Percentiles rank a stretch among this genome's conserved stretches.
Conservation (phyloP, 306 rosid genomes). For the barrel medic (Medicago truncatula) region DNA sequence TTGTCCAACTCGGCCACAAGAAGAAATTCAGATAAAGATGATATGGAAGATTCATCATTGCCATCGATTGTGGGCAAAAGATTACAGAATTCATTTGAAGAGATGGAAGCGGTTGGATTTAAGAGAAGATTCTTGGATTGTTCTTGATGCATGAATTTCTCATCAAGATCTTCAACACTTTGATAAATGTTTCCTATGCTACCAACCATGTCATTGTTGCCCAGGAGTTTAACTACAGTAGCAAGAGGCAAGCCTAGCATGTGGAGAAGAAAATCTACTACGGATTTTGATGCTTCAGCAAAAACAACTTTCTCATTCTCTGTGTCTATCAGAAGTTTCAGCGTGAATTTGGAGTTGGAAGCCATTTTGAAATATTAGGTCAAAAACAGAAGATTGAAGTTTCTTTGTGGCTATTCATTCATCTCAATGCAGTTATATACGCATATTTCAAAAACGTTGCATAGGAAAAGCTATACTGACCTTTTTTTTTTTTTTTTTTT, state of each 20-base stretch:
- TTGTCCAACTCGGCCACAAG: neutral
- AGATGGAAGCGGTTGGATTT: constrained; percentile 3
- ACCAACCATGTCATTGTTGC: constrained; percentile 44
- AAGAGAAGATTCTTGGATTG: constrained; percentile 35
- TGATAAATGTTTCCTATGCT: constrained; percentile 47
- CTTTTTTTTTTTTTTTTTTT: no score
- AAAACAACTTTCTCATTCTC: constrained; percentile 40
- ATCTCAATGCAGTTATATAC: no score
- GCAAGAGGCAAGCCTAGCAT: constrained; percentile 46
- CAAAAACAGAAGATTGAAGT: no score
- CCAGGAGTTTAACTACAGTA: constrained; percentile 33
- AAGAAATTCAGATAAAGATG: neutral
- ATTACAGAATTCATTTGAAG: neutral
- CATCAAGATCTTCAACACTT: constrained; percentile 44
- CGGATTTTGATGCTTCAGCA: constrained; percentile 59
- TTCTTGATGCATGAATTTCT: constrained; percentile 46
- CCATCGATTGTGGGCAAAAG: neutral
- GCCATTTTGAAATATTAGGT: neutral
- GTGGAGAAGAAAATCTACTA: constrained; percentile 50
- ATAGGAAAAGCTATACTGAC: no score
- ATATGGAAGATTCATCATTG: neutral
- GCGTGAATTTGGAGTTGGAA: constrained; percentile 9
- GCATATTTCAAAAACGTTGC: no score
- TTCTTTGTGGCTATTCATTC: no score
- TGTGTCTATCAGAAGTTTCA: constrained; percentile 52